Conservation (phyloP, 305 asterid genomes). For the Solanum hybrid region DNA sequence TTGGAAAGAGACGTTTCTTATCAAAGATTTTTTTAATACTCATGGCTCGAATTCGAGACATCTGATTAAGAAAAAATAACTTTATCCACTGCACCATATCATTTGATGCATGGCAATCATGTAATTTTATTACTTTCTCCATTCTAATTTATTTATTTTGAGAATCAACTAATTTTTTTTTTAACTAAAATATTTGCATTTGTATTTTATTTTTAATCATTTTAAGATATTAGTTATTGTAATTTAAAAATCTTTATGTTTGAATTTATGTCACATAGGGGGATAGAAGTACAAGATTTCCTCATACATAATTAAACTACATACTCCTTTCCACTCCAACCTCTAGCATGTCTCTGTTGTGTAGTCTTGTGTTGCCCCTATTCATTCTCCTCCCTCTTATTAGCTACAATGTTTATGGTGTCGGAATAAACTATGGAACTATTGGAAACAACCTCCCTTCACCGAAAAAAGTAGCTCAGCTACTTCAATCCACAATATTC, state of each 20-base stretch:
- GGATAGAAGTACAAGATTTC: background rate
- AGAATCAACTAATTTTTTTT: too few relatives aligned
- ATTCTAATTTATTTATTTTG: too few relatives aligned
- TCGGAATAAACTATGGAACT: slow-evolving; percentile 57
- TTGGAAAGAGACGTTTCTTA: accelerated
- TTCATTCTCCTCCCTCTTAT: slow-evolving; percentile 15
- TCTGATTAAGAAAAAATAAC: too few relatives aligned
- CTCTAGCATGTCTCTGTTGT: background rate
- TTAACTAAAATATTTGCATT: too few relatives aligned
- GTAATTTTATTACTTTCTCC: background rate
- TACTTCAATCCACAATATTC: slow-evolving; percentile 54
- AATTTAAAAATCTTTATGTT: background rate
- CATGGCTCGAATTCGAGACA: accelerated
- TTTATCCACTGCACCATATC: too few relatives aligned
- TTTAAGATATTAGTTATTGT: too few relatives aligned
- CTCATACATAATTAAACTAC: background rate
- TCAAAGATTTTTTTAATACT: background rate
- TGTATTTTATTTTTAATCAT: too few relatives aligned
- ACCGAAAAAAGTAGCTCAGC: slow-evolving; percentile 52
- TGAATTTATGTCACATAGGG: background rate
- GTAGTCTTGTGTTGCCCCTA: background rate
- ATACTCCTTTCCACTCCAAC: background rate
- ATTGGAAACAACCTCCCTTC: slow-evolving; percentile 55
- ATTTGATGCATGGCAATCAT: too few relatives aligned
- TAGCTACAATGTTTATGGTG: slow-evolving; percentile 13